Evolutionary conservation across 176 grass and related monocot species (phyloP).

Genomic region (Cenchrus fungigraminus): DNA sequence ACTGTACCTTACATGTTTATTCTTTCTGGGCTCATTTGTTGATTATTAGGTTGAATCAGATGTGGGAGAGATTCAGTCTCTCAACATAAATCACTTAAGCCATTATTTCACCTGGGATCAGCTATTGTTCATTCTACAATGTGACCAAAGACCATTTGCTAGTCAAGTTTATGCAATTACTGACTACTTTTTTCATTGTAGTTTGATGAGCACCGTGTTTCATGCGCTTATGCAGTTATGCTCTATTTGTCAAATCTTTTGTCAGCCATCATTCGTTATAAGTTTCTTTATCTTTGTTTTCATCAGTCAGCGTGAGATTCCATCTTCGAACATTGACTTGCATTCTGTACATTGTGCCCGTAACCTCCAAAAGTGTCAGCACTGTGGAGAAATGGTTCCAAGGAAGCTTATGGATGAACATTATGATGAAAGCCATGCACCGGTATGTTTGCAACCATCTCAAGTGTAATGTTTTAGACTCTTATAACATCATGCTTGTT

Average conservation of each 20-base stretch:
- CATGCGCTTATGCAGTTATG: background rate
- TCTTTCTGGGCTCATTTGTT: background rate
- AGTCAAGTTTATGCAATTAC: background rate
- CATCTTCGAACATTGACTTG: conserved; percentile 70
- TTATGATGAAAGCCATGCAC: conserved; percentile 69
- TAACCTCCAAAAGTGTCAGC: conserved; percentile 73
- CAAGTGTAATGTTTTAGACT: background rate
- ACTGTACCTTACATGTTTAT: background rate
- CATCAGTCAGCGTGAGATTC: conserved; percentile 64
- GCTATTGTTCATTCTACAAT: background rate
- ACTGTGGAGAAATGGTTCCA: conserved; percentile 75
- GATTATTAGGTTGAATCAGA: background rate
- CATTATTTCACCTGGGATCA: background rate
- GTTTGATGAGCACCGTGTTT: conserved; percentile 17
- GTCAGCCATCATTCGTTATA: background rate
- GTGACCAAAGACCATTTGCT: background rate
- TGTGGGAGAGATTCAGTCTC: background rate
- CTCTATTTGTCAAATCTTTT: background rate
- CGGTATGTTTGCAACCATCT: conserved; percentile 47
- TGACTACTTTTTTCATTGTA: background rate
- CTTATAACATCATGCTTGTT: background rate
- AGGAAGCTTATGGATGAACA: conserved; percentile 73
- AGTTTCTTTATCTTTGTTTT: conserved; percentile 23
- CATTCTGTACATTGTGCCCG: conserved; percentile 76
- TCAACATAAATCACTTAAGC: background rate